Base-by-base conservation (phyloP, 495 filamentous ascomycete species). In the Tetracladium setigerum region DNA sequence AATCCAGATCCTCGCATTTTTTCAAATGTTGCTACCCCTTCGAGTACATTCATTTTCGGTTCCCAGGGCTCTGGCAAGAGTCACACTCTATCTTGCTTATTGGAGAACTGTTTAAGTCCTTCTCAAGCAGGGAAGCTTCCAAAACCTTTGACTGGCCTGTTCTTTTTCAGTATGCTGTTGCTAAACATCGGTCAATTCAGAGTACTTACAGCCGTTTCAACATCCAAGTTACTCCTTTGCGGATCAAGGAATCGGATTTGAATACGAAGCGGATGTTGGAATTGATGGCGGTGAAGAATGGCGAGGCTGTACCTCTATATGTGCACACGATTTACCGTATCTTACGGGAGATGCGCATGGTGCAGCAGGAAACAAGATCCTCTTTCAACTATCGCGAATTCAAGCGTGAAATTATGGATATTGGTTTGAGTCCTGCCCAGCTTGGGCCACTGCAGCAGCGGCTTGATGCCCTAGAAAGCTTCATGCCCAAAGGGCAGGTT, bases 91-190 rank as follows among this genome's bases (percentile, higher is more conserved):
- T 78, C 82, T 0, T 87, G 82, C 55, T 63, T 91, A 18, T 66
- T 88, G 7, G 83, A 88, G 57, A 81, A 78, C 46, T 79, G 72
- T 30, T 65, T 86, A 0, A 62, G 76, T 1, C 38, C 46, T 3
- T 67, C 65, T 33, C 41, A 57, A 2, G 60, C 68, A 2, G 65
- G 65, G 16, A 41, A 50, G 1, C 63, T 71, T 1, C 49, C 62
- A 15, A 33, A 46, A 7, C 78, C 83, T 0, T 62, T 87, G 4
- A 70, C 83, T 0, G 84, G 73, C 0, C 68, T 86, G n/a, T n/a
- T n/a, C 74, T 83, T 4, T 87, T 87, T 47, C 82, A 86, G 45
- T 87, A 81, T 53, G 82, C 83, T 54, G n/a, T n/a, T n/a, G n/a
- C n/a, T n/a, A n/a, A n/a, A n/a, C n/a, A n/a, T n/a, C n/a, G n/a